Base-by-base conservation (phyloP, 2,329 filamentous ascomycete species). In the Periconia macrospinosa region DNA sequence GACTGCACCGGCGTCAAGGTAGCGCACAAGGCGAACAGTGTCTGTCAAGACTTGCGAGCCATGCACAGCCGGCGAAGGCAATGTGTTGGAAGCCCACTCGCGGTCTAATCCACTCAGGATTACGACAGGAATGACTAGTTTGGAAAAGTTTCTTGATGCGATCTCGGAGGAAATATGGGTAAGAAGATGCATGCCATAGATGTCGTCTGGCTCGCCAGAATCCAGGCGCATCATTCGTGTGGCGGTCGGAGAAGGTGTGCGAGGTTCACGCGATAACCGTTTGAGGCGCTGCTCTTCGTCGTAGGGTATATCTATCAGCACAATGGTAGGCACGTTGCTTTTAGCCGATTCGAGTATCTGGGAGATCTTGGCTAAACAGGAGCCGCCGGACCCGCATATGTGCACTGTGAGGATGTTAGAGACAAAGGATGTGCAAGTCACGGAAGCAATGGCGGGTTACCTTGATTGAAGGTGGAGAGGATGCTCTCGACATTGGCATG, bases 1-100 rank as follows among this genome's bases (percentile, higher is more conserved):
- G 30, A 89, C 82, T 11, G 93, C 93, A 35, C 94, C 94, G 3
- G 89, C 85, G 67, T 96, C 91, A 20, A 97, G 77, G 68, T 91
- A 96, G 64, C 82, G 85, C 61, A 87, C 83, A 55, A 92, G 80
- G 48, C 81, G 76, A 42, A 79, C 75, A 13, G 79, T 78, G 54
- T 85, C 79, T 9, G 77, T 72, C 18, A 76, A 69, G 41, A 78
- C 68, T 49, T 70, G 70, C 45, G 70, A 66, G 27, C 70, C 67
- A 43, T 69, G 65, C 0, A 71, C 60, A 42, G 64, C 68, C 5
- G 71, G 69, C 9, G 72, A 71, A 18, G 70, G 67, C 2, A 72
- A 55, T 19, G 65, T 57, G 20, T 61, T 59, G 13, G 69, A 62
- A 2, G 65, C 59, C 41, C 64, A 65, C 8, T 74, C 71, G 18